These are phyloP conservation scores for Rugonectria rugulosa DNA, from an alignment of 2,329 filamentous ascomycete genomes.

Conservation along the genomic window DNA sequence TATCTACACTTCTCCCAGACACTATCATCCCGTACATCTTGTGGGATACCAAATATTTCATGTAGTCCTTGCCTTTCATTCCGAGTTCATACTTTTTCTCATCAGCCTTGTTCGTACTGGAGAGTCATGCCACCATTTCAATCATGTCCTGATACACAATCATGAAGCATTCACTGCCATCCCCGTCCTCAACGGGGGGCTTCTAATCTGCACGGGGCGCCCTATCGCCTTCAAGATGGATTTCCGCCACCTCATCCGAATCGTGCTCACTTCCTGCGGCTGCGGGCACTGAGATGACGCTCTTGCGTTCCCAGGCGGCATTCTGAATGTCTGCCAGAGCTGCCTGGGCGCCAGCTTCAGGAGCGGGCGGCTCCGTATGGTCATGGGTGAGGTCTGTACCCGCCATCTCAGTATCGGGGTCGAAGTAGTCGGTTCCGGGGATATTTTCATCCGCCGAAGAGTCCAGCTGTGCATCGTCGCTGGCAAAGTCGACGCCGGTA, in stretches of 20 bases:
- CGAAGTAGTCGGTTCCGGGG: constrained; percentile 31
- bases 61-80: background rate
- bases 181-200: constrained; percentile 3
- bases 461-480: constrained; percentile 54
- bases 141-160: background rate
- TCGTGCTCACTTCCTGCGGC: constrained; percentile 44
- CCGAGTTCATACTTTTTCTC: constrained; percentile 2
- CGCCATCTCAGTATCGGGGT: constrained; percentile 44
- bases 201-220: constrained; percentile 29
- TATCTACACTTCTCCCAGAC: constrained; percentile 30
- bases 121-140: too few species aligned
- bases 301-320: constrained; percentile 45
- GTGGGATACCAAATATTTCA: background rate
- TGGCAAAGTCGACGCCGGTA: constrained; percentile 48
- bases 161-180: background rate
- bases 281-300: constrained; percentile 51
- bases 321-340: constrained; percentile 41
- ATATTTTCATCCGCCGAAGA: constrained; percentile 48
- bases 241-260: constrained; percentile 58
- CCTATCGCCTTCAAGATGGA: constrained; percentile 55
- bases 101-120: too few species aligned
- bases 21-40: constrained; percentile 12
- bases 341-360: constrained; percentile 22
- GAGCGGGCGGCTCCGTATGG: constrained; percentile 23
- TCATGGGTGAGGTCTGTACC: constrained; percentile 24